A percentile compares a stretch with the other conserved stretches of the same genome.
Evolutionary conservation across 2,329 filamentous ascomycete genomes (phyloP).

Genomic region (Hypoxylon sp.): DNA sequence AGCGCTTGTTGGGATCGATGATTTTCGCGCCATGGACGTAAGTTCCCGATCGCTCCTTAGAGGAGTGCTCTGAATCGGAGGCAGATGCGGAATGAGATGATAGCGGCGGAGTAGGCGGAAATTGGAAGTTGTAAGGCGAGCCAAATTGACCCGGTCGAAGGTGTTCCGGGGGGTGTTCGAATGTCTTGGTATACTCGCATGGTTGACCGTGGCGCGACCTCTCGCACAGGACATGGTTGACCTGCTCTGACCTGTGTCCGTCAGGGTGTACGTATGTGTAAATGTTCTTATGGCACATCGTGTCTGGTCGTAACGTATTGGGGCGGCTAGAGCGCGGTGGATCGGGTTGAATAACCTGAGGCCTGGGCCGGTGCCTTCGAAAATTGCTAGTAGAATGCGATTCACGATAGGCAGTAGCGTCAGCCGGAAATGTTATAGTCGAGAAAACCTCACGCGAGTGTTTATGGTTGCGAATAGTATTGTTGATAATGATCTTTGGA

Average conservation of each 20-base stretch:
- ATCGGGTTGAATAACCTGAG: conserved; percentile 46
- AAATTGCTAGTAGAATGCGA: conserved; percentile 32
- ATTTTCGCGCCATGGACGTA: conserved; percentile 59
- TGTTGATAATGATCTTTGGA: conserved; percentile 50
- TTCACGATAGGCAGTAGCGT: conserved; percentile 31
- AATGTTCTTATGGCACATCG: conserved; percentile 66
- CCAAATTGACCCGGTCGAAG: conserved; percentile 46
- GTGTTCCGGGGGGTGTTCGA: conserved; percentile 60
- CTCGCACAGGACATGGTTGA: conserved; percentile 56
- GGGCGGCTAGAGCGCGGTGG: conserved; percentile 49
- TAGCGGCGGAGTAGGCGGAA: conserved; percentile 60
- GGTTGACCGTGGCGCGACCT: conserved; percentile 58
- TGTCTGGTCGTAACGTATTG: conserved; percentile 50
- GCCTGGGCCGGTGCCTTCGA: conserved; percentile 38
- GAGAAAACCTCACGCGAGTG: conserved; percentile 35
- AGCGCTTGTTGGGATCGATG: conserved; percentile 53
- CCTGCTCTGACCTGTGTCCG: conserved; percentile 57
- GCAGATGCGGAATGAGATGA: conserved; percentile 53
- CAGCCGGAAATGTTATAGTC: conserved; percentile 36
- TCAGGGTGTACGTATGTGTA: conserved; percentile 65
- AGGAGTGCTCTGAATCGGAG: conserved; percentile 53
- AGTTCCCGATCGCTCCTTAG: conserved; percentile 54
- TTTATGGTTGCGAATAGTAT: conserved; percentile 45
- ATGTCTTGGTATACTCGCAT: conserved; percentile 60
- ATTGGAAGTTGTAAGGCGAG: conserved; percentile 53